Percentiles rank a stretch among this genome's conserved stretches.
These are phyloP conservation scores for Mycena metata DNA, from an alignment of 768 basidiomycete species.

Conservation along the genomic window DNA sequence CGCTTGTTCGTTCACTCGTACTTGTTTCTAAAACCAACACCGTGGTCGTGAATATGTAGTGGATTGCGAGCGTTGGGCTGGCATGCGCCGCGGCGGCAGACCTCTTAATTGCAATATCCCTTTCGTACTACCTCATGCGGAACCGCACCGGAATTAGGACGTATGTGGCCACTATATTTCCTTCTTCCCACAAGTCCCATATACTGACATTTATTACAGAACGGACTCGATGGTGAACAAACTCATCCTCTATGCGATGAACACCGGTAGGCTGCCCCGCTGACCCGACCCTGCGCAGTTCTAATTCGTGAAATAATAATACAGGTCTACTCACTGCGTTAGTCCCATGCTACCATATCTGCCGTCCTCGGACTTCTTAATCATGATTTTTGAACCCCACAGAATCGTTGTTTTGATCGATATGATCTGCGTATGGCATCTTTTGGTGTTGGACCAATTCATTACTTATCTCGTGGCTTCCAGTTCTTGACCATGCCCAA, in stretches of 20 bases:
- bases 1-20: not conserved
- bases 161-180: not conserved
- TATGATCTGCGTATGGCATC: constrained; percentile 19
- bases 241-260: constrained; percentile 65
- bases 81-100: constrained; percentile 24
- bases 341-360: constrained; percentile 26
- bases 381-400: not conserved
- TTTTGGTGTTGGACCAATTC: too few relatives aligned
- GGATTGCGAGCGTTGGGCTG: constrained; percentile 18
- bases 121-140: constrained; percentile 14
- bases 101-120: constrained; percentile 9
- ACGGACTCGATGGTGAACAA: constrained; percentile 60
- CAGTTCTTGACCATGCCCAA: constrained; percentile 25
- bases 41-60: too few relatives aligned
- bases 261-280: constrained; percentile 44
- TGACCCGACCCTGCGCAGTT: too few relatives aligned
- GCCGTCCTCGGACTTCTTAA: too few relatives aligned
- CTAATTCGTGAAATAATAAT: too few relatives aligned
- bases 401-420: constrained; percentile 24
- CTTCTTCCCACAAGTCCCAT: not conserved
- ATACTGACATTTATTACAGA: constrained; percentile 40
- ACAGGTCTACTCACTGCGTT: constrained; percentile 54
- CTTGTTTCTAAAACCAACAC: too few relatives aligned
- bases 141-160: constrained; percentile 14
- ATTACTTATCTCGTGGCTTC: too few relatives aligned